These are phyloP conservation scores for Erysiphe neolycopersici DNA, from an alignment of 2,329 filamentous ascomycete species.

Conservation along the genomic window DNA sequence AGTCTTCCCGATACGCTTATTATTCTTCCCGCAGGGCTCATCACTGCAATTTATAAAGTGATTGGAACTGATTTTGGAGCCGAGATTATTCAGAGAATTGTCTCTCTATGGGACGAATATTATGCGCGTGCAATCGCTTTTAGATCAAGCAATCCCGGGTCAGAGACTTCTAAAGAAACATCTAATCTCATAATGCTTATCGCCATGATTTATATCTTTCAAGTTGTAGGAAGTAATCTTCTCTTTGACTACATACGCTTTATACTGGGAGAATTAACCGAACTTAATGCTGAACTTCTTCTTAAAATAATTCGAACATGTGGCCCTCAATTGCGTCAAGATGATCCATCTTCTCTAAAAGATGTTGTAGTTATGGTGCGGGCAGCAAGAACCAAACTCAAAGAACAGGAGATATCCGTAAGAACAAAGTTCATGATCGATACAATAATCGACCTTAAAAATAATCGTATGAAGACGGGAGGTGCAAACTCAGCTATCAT, in stretches of 20 bases:
- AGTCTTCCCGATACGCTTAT: slow-evolving; percentile 68
- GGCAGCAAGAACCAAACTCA: slow-evolving; percentile 37
- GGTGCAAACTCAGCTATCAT: slow-evolving; percentile 42
- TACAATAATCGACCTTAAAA: slow-evolving; percentile 80
- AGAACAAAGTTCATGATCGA: slow-evolving; percentile 96
- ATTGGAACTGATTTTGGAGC: slow-evolving; percentile 77
- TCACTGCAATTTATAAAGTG: slow-evolving; percentile 65
- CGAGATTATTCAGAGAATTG: slow-evolving; percentile 52
- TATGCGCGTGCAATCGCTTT: slow-evolving; percentile 21
- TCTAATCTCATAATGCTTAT: slow-evolving; percentile 62
- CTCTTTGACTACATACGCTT: slow-evolving; percentile 77
- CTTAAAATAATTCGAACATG: slow-evolving; percentile 60
- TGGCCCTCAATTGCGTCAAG: slow-evolving; percentile 59
- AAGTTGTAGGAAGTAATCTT: slow-evolving; percentile 56
- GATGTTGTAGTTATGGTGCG: slow-evolving; percentile 65
- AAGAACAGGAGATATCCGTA: slow-evolving; percentile 47
- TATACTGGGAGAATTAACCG: slow-evolving; percentile 48
- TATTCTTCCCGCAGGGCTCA: slow-evolving; percentile 71
- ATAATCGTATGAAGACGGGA: slow-evolving; percentile 64
- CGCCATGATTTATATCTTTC: slow-evolving; percentile 75
- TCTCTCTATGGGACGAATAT: slow-evolving; percentile 44
- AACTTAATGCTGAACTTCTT: slow-evolving; percentile 69
- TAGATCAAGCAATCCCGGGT: slow-evolving; percentile 9
- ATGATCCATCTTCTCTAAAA: slow-evolving; percentile 69
- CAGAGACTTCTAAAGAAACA: slow-evolving; percentile 26